A percentile compares a stretch with the other conserved stretches of the same genome.
Conservation (phyloP, 1,284 basidiomycete species). For the Polyporus tsugae region DNA sequence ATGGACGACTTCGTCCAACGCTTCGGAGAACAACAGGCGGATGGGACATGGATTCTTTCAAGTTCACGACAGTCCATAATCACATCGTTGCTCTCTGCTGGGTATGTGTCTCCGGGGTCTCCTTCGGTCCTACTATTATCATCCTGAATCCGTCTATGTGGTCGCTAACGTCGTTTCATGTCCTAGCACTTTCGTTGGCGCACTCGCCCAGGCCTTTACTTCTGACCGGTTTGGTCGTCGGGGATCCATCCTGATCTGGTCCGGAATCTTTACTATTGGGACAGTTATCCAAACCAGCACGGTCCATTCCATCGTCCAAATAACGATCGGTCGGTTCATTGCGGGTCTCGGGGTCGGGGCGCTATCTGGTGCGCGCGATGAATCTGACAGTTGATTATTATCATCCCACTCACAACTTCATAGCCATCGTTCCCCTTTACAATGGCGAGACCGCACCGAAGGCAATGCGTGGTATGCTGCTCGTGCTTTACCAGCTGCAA, state of each 20-base stretch:
- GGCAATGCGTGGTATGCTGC: slow-evolving; percentile 73
- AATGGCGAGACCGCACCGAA: slow-evolving; percentile 85
- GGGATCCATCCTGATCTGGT: slow-evolving; percentile 80
- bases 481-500: slow-evolving; percentile 81
- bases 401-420: background rate
- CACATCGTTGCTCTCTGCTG: slow-evolving; percentile 81
- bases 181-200: slow-evolving; percentile 71
- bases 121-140: slow-evolving; percentile 2
- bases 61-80: slow-evolving; percentile 78
- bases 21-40: slow-evolving; percentile 63
- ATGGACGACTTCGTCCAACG: slow-evolving; percentile 80
- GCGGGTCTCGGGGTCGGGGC: slow-evolving; percentile 84
- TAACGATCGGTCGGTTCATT: slow-evolving; percentile 75
- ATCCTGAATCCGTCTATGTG: background rate
- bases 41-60: slow-evolving; percentile 63
- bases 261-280: slow-evolving; percentile 77
- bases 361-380: slow-evolving; percentile 59
- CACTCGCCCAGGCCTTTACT: slow-evolving; percentile 78
- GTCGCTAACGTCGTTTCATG: slow-evolving; percentile 11
- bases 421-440: slow-evolving; percentile 82
- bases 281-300: slow-evolving; percentile 78
- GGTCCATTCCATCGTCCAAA: slow-evolving; percentile 64
- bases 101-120: slow-evolving; percentile 58
- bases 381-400: no score
- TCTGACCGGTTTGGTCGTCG: slow-evolving; percentile 77